Percentiles rank a stretch among this genome's conserved stretches.
Evolutionary conservation across 805 yeast species (phyloP).

Genomic region (Kodamaea kaohsiungensis): DNA sequence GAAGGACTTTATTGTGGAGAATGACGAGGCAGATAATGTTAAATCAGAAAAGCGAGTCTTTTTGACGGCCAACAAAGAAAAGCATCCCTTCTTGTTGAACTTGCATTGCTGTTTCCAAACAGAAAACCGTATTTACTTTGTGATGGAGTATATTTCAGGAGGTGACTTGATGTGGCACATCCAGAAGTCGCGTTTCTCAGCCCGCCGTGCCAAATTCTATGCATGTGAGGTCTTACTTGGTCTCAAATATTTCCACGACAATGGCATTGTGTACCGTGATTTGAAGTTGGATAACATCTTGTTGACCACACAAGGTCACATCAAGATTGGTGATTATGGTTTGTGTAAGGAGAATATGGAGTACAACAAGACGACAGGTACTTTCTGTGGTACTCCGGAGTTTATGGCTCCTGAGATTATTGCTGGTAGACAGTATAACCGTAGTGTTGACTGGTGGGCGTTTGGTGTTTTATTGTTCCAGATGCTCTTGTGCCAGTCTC

Average conservation of each 20-base stretch:
- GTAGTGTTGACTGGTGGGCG: constrained; percentile 99
- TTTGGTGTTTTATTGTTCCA: constrained; percentile 95
- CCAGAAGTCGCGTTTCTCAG: constrained; percentile 85
- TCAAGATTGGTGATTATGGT: constrained; percentile 96
- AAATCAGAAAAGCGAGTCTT: constrained; percentile 94
- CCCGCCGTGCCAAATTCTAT: constrained; percentile 91
- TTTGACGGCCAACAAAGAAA: constrained; percentile 75
- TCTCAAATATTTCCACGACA: constrained; percentile 89
- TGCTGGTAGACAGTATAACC: constrained; percentile 87
- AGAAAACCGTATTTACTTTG: constrained; percentile 94
- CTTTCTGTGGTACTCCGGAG: constrained; percentile 99
- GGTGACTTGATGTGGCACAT: constrained; percentile 99
- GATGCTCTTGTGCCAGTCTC: constrained; percentile 95
- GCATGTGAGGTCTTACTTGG: constrained; percentile 96
- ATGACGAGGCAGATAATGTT: constrained; percentile 94
- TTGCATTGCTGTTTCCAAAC: constrained; percentile 96
- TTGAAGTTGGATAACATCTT: constrained; percentile 92
- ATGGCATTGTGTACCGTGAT: constrained; percentile 95
- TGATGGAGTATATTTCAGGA: constrained; percentile 97
- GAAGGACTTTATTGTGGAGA: constrained; percentile 92
- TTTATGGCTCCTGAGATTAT: constrained; percentile 99
- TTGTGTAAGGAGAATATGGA: constrained; percentile 93
- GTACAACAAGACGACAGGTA: constrained; percentile 80
- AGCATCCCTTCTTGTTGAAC: constrained; percentile 90
- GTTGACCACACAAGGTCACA: constrained; percentile 87